A percentile compares a stretch with the other conserved stretches of the same genome.
Evolutionary conservation across 2,329 filamentous ascomycete genomes (phyloP).

Genomic region (Mycosphaerella sp.): DNA sequence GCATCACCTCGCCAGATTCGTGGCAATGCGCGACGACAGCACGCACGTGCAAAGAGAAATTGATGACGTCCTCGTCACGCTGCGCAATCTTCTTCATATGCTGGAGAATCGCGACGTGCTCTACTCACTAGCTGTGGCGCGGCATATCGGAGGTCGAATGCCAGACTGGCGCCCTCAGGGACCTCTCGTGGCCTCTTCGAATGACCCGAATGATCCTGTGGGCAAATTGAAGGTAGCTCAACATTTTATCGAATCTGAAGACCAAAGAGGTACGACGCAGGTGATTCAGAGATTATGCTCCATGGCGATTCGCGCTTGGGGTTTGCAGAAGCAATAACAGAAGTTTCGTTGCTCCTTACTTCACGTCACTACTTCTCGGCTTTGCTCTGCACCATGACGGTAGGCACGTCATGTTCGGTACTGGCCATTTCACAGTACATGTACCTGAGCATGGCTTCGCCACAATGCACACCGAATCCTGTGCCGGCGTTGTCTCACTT

Average conservation of each 20-base stretch:
- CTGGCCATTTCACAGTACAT: too few relatives aligned
- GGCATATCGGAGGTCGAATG: constrained; percentile 61
- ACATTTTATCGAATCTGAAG: constrained; percentile 44
- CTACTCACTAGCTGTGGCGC: constrained; percentile 77
- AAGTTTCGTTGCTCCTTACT: neutral
- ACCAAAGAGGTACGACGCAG: constrained; percentile 42
- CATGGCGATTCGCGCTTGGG: constrained; percentile 45
- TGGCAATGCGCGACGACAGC: constrained; percentile 56
- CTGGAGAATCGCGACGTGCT: constrained; percentile 85
- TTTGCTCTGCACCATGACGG: neutral
- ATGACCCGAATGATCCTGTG: constrained; percentile 36
- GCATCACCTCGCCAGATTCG: constrained; percentile 68
- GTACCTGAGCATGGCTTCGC: too few relatives aligned
- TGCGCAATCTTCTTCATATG: constrained; percentile 67
- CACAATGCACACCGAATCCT: too few relatives aligned
- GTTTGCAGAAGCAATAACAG: constrained; percentile 30
- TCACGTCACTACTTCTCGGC: constrained; percentile 6
- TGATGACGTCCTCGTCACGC: constrained; percentile 58
- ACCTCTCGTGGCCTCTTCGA: constrained; percentile 23
- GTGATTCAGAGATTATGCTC: constrained; percentile 45
- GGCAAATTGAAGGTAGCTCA: constrained; percentile 46
- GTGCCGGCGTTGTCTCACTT: too few relatives aligned
- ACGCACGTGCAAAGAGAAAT: constrained; percentile 49
- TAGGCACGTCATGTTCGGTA: neutral
- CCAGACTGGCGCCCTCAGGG: constrained; percentile 37